Conservation (phyloP, 176 grass and related monocot species). For the Carex parvula region DNA sequence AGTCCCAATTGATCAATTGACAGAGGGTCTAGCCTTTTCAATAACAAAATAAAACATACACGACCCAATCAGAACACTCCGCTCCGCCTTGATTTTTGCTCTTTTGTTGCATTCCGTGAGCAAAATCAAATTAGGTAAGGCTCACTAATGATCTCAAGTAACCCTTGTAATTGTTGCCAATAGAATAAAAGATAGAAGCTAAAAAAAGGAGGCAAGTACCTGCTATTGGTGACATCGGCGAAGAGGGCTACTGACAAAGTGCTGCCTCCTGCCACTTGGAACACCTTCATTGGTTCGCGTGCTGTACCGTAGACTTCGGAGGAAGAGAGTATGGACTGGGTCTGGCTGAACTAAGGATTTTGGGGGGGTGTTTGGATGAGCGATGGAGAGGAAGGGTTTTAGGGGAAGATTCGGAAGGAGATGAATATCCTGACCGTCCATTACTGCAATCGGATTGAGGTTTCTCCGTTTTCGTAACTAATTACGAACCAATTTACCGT, state of each 20-base stretch:
- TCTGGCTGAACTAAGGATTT: too few species aligned
- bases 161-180: background rate
- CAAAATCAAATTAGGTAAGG: background rate
- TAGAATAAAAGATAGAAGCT: background rate
- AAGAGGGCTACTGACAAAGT: conserved; percentile 61
- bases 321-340: background rate
- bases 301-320: background rate
- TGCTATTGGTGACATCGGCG: conserved; percentile 72
- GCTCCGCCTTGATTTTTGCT: background rate
- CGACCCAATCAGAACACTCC: background rate
- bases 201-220: conserved; percentile 5
- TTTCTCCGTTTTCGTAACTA: too few species aligned
- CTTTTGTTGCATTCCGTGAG: background rate
- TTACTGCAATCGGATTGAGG: background rate
- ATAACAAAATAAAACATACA: too few species aligned
- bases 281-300: conserved; percentile 43
- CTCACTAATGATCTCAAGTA: background rate
- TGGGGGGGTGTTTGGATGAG: background rate
- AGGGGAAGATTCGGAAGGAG: background rate
- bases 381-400: background rate
- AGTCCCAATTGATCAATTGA: background rate
- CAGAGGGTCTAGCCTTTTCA: background rate
- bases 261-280: conserved; percentile 32
- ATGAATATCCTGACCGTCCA: background rate
- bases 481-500: too few species aligned